Percentiles rank a stretch among this genome's conserved stretches.
phyloP scores from a whole-genome alignment of 306 rosid genomes.

The Sindora glabra region DNA sequence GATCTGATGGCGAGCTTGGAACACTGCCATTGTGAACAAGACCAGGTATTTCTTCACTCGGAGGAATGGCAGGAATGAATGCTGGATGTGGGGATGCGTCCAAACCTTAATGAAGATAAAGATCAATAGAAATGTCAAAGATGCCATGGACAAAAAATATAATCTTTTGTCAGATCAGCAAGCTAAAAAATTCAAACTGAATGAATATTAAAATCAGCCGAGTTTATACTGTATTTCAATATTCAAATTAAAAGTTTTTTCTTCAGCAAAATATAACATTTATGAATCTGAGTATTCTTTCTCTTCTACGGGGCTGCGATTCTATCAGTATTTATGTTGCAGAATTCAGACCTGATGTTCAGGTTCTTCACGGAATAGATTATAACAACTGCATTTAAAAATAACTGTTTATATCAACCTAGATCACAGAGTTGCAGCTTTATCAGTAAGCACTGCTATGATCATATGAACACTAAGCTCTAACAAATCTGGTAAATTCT shows the following conservation, averaged over 20 bases:
- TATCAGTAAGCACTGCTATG: neutral
- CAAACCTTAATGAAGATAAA: slow-evolving; percentile 34
- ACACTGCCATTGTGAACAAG: slow-evolving; percentile 33
- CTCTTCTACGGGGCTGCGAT: too few relatives aligned
- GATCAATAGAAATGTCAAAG: slow-evolving; percentile 2
- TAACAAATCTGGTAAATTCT: neutral
- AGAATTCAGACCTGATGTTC: neutral
- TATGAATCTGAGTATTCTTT: too few relatives aligned
- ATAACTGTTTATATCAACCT: neutral
- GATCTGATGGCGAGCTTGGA: slow-evolving; percentile 31
- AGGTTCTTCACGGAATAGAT: neutral
- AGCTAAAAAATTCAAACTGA: neutral
- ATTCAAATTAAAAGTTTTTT: too few relatives aligned
- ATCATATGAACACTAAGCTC: neutral
- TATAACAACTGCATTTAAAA: neutral
- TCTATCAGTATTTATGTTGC: too few relatives aligned
- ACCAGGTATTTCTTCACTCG: slow-evolving; percentile 41
- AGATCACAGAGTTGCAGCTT: slow-evolving; percentile 17
- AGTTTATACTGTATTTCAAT: too few relatives aligned
- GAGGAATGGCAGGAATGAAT: slow-evolving; percentile 32
- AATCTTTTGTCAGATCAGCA: too few relatives aligned
- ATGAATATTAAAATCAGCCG: too few relatives aligned
- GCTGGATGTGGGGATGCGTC: slow-evolving; percentile 50
- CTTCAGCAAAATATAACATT: too few relatives aligned
- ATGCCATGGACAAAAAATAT: neutral